Evolutionary conservation across 176 grass and related monocot species (phyloP).

Genomic region (Urochloa ruziziensis): DNA sequence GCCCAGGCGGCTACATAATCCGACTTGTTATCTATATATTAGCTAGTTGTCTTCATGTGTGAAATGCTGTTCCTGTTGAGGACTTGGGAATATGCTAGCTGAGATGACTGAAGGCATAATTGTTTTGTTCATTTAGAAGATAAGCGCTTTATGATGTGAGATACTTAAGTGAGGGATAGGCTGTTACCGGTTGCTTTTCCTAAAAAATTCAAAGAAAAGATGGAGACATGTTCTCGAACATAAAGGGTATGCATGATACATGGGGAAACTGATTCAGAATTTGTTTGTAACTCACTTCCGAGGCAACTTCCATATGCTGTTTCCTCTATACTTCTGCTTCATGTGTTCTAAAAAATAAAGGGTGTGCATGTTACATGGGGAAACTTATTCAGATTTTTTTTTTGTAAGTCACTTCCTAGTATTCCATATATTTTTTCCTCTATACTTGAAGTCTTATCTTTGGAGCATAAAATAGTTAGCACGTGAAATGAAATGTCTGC

Average conservation of each 20-base stretch:
- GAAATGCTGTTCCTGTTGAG: not conserved
- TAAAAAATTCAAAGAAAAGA: not conserved
- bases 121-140: not conserved
- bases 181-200: not conserved
- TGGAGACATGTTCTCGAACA: not conserved
- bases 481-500: not conserved
- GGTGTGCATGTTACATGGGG: not conserved
- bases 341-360: not conserved
- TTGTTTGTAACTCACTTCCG: not conserved
- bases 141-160: slow-evolving; percentile 3
- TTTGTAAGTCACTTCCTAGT: not conserved
- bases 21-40: not conserved
- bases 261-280: not conserved
- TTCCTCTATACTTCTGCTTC: not conserved
- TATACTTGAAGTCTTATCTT: not conserved
- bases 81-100: not conserved
- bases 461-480: not conserved
- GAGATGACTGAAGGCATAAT: not conserved
- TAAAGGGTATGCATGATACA: not conserved
- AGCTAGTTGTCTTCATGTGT: not conserved
- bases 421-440: not conserved
- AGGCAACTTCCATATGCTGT: not conserved
- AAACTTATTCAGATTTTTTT: not conserved
- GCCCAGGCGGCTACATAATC: not conserved
- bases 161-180: not conserved